phyloP scores from a whole-genome alignment of 345 rosid genomes.

The Boechera divaricarpa region DNA sequence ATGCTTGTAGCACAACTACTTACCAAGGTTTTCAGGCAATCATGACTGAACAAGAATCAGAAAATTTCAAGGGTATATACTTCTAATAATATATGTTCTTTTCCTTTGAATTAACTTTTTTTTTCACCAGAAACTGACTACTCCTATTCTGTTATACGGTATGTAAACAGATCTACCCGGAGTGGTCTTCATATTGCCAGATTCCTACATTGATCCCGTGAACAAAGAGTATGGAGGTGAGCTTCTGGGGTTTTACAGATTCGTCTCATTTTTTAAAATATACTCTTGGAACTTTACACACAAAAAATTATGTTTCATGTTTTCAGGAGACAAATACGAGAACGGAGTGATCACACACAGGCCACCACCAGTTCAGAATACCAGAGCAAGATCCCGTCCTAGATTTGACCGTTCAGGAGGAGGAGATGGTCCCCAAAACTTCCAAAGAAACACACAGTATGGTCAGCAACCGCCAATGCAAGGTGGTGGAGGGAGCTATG shows the following conservation, averaged over 20 bases:
- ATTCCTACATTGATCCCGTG: conserved; percentile 87
- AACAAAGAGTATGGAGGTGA: conserved; percentile 95
- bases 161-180: conserved; percentile 69
- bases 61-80: conserved; percentile 64
- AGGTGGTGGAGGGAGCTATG: conserved; percentile 55
- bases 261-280: not conserved
- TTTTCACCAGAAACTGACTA: conserved; percentile 10
- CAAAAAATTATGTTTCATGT: not conserved
- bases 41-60: conserved; percentile 87
- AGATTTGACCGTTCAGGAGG: conserved; percentile 55
- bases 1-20: conserved; percentile 97
- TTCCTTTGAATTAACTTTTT: not conserved
- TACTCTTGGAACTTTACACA: not conserved
- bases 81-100: not conserved
- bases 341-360: conserved; percentile 81
- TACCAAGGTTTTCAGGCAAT: conserved; percentile 94
- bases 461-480: conserved; percentile 53
- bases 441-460: conserved; percentile 51
- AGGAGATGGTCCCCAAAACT: conserved; percentile 42
- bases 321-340: conserved; percentile 84
- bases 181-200: conserved; percentile 87
- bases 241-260: not conserved
- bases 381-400: conserved; percentile 51
- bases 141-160: conserved; percentile 12
- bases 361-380: conserved; percentile 73